Base-by-base conservation (phyloP, 2,329 filamentous ascomycete genomes). In the Setomelanomma holmii region DNA sequence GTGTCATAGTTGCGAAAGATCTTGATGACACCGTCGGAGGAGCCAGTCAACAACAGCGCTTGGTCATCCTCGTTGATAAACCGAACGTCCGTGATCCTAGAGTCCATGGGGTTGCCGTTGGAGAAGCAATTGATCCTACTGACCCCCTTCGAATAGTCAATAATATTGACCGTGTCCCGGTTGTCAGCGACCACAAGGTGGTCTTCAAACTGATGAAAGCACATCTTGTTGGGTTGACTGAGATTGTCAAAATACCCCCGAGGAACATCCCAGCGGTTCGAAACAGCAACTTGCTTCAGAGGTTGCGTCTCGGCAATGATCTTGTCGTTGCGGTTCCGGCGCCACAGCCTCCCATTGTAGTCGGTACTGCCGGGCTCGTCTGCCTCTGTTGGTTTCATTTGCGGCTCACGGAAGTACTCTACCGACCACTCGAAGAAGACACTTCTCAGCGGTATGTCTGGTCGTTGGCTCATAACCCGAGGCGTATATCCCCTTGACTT, bases 31-130 rank as follows among this genome's bases (percentile, higher is more conserved):
- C 95, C 95, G 68, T 99, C 95, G 1, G 92, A 96, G 6, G 93
- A 96, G 1, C 95, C 95, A 0, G 91, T 96, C 85, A 99, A 91
- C 50, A 99, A 78, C 58, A 98, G 86, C 2, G 93, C 95, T 69
- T 96, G 91, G 71, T 99, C 95, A 66, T 99, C 95, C 75, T 99
- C 95, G 64, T 99, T 99, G 79, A 99, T 96, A 75, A 98, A 97
- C 49, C 92, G 90, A 72, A 97, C 87, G 73, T 98, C 93, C 47
- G 92, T 96, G 66, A 99, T 96, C 64, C 88, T 91, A 21, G 92
- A 96, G 2, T 93, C 91, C 24, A 87, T 82, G 0, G 95, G 95
- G 67, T 99, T 99, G 42, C 91, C 93, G 67, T 98, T 98, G 22
- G 90, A 96, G 76, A 99, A 99, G 49, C 89, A 88, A 69, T 86